phyloP scores from a whole-genome alignment of 176 grass and related monocot genomes.

The Musa beccarii region DNA sequence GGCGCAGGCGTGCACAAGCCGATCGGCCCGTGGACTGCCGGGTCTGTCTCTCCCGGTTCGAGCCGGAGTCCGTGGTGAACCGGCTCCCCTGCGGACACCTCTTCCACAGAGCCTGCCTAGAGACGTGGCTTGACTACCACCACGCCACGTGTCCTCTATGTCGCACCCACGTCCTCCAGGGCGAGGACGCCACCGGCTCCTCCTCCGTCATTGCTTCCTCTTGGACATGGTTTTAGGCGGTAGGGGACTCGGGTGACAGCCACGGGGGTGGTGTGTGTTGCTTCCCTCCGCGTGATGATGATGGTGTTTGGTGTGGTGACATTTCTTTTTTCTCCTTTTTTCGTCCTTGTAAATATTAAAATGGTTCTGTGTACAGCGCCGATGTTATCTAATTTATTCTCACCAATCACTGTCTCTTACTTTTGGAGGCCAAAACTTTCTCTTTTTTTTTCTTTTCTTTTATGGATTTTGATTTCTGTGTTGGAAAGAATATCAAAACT shows the following conservation, averaged over 20 bases:
- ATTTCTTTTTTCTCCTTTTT: not conserved
- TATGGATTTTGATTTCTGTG: too few species aligned
- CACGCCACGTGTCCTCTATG: conserved; percentile 74
- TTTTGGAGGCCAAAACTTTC: too few species aligned
- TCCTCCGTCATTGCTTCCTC: not conserved
- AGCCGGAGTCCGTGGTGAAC: conserved; percentile 67
- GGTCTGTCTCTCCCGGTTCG: conserved; percentile 59
- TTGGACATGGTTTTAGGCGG: not conserved
- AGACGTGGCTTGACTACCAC: conserved; percentile 77
- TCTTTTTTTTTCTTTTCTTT: too few species aligned
- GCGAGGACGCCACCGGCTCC: too few species aligned
- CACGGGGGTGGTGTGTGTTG: not conserved
- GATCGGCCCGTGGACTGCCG: conserved; percentile 33
- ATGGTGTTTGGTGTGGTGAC: not conserved
- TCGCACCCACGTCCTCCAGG: conserved; percentile 43
- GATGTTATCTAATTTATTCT: too few species aligned
- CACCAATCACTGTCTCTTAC: too few species aligned
- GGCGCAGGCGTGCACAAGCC: conserved; percentile 5
- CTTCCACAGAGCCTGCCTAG: conserved; percentile 69
- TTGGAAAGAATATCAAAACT: too few species aligned
- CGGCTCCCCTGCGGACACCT: conserved; percentile 70
- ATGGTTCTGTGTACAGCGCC: not conserved
- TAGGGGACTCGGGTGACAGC: not conserved
- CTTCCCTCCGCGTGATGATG: not conserved
- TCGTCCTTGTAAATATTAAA: not conserved